Evolutionary conservation across 768 basidiomycete genomes (phyloP), one percentile per base, ranked within the genome.

Genomic region (Phylloporus rhodoxanthus): DNA sequence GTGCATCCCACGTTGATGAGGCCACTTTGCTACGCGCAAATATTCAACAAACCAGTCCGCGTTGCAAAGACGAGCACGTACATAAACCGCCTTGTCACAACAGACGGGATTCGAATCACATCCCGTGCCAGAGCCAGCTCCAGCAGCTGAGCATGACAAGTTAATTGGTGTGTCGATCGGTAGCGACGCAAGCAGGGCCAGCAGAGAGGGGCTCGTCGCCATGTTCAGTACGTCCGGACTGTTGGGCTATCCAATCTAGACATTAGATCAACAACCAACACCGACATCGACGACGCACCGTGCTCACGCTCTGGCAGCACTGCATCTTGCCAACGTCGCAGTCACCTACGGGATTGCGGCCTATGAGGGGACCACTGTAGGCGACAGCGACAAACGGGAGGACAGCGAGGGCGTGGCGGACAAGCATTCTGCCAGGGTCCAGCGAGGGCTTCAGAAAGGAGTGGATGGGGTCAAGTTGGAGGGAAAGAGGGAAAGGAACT

Each of bases 1-100:
- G 42, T 52, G 36, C 65, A 66, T 44, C 59, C 58, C 41, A 66
- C 23, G 40, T 66, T 66, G 26, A 67, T 37, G 40, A 67, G 23
- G 42, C 65, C 65, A 5, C 45, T 40, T 56, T 67, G 32, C 39
- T 36, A 37, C 17, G 19, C 1, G 2, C 25, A 14, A 20, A n/a
- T 4, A 29, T 39, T n/a, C 9, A 39, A 21, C 9, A 5, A 1
- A 4, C 19, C 13, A 20, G 19, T 21, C 15, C 45, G 2, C 20
- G 9, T 3, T 8, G 37, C 10, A 15, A 17, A 15, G 10, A 21
- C 19, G 17, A 30, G 48, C 14, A 34, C 61, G 23, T 23, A 64
- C 63, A 46, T 32, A 53, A 8, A 39, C 32, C 11, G 60, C 49
- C 8, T 53, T 37, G 47, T 51, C 53, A 52, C 64, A 65, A 45